Conservation (phyloP, 495 filamentous ascomycete species). For the Penicillium parvum region DNA sequence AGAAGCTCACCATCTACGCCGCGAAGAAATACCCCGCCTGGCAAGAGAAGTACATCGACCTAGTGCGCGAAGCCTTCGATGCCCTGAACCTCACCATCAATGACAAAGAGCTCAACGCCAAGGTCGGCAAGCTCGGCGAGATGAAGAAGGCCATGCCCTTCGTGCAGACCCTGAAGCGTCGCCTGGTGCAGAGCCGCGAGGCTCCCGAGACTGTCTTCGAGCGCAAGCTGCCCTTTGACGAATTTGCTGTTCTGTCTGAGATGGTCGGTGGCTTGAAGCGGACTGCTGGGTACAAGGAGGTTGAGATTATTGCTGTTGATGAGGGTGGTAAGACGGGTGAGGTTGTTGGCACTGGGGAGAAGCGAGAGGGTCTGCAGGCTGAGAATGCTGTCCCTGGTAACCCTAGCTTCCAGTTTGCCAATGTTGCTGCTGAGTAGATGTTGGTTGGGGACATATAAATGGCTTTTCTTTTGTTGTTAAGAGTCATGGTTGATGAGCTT, state of each 20-base stretch:
- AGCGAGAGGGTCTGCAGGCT: slow-evolving; percentile 51
- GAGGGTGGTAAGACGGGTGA: slow-evolving; percentile 66
- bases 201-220: slow-evolving; percentile 63
- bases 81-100: slow-evolving; percentile 53
- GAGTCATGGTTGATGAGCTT: slow-evolving; percentile 27
- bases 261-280: slow-evolving; percentile 57
- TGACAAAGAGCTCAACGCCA: slow-evolving; percentile 72
- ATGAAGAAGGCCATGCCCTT: slow-evolving; percentile 99
- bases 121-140: slow-evolving; percentile 74
- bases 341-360: slow-evolving; percentile 53
- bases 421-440: slow-evolving; percentile 41
- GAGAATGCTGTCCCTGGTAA: slow-evolving; percentile 72
- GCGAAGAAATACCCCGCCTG: slow-evolving; percentile 76
- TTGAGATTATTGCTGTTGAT: slow-evolving; percentile 61
- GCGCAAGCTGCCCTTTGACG: slow-evolving; percentile 80
- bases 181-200: slow-evolving; percentile 58
- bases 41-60: slow-evolving; percentile 87
- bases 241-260: slow-evolving; percentile 62
- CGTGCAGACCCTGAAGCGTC: slow-evolving; percentile 78
- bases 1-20: slow-evolving; percentile 83
- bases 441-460: slow-evolving; percentile 1
- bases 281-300: slow-evolving; percentile 57
- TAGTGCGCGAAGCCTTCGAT: slow-evolving; percentile 65
- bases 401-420: slow-evolving; percentile 74
- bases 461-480: slow-evolving; percentile 3